Evolutionary conservation across 805 yeast genomes (phyloP), one percentile per base, ranked within the genome.

Genomic region (Candida glaebosa): DNA sequence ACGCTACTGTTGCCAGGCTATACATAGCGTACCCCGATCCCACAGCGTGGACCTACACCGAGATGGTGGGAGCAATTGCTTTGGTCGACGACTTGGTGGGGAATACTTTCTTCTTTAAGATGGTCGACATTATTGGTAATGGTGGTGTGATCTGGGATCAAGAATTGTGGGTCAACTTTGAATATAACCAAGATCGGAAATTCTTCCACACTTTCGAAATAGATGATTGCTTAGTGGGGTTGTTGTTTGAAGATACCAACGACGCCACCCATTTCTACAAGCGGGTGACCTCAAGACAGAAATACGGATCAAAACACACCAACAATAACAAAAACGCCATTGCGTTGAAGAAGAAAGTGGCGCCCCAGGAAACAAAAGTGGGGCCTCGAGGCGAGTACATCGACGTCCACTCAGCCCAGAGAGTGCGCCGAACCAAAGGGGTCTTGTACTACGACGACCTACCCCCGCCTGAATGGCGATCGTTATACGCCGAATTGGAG

Each of bases 111-210:
- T 93, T 89, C 60, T 71, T 93, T 35, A 93, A 93, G 60, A 59
- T 93, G 40, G 95, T 93, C 5, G 99, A 93, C 56, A 80, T 91
- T 24, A 56, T 71, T 30, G 96, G 95, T 5, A 76, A 80, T 46
- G 70, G 84, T 32, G 98, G 98, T 26, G 96, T 93, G 0, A 50
- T 93, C 0, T 93, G 99, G 99, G 99, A 93, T 61, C 99, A 93
- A 62, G 99, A 93, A 62, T 64, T 93, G 37, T 91, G 87, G 54
- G 82, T 87, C 9, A 84, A 87, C 53, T 89, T 93, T 61, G 82
- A 83, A 52, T 93, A 93, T 63, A 79, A 86, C 56, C 98, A 93
- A 62, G 99, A 93, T 61, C 77, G 99, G 24, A 81, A 95, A 31
- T 93, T 87, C 63, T 93, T 93, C 73, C 98, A 93, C 60, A 75